phyloP scores from a whole-genome alignment of 164 flowering plant genomes.

The Saururus chinensis region DNA sequence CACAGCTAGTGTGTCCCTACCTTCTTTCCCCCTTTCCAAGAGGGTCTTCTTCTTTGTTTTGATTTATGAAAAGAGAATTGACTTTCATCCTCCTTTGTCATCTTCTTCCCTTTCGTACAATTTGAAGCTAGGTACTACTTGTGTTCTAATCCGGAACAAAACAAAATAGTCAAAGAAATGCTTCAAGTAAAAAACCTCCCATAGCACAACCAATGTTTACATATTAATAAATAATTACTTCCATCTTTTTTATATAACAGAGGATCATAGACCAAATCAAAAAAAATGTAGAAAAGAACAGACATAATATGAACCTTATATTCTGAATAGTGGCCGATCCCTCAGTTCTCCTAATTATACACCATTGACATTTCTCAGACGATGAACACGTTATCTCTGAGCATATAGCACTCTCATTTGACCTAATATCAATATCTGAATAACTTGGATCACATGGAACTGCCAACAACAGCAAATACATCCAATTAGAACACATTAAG shows the following conservation, averaged over 20 bases:
- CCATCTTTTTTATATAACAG: background rate
- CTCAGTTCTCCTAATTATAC: conserved; percentile 48
- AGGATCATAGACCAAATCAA: background rate
- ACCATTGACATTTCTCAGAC: conserved; percentile 47
- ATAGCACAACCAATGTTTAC: too few species aligned
- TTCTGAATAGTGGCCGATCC: conserved; percentile 3
- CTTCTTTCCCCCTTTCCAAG: too few species aligned
- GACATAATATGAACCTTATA: background rate
- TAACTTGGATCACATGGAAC: conserved; percentile 49
- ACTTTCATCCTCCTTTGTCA: too few species aligned
- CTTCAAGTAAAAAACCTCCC: too few species aligned
- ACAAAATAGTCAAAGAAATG: too few species aligned
- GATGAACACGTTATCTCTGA: conserved; percentile 33
- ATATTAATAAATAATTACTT: background rate
- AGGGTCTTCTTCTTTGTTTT: too few species aligned
- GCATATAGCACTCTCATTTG: conserved; percentile 37
- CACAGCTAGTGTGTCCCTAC: too few species aligned
- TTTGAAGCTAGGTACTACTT: too few species aligned
- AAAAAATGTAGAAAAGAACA: too few species aligned
- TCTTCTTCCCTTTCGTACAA: too few species aligned
- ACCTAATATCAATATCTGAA: conserved; percentile 44
- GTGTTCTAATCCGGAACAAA: too few species aligned
- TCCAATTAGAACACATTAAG: background rate
- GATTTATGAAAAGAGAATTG: too few species aligned
- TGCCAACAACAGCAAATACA: conserved; percentile 17